Evolutionary conservation across 1,284 basidiomycete species (phyloP).

Genomic region (Inonotus hispidus): DNA sequence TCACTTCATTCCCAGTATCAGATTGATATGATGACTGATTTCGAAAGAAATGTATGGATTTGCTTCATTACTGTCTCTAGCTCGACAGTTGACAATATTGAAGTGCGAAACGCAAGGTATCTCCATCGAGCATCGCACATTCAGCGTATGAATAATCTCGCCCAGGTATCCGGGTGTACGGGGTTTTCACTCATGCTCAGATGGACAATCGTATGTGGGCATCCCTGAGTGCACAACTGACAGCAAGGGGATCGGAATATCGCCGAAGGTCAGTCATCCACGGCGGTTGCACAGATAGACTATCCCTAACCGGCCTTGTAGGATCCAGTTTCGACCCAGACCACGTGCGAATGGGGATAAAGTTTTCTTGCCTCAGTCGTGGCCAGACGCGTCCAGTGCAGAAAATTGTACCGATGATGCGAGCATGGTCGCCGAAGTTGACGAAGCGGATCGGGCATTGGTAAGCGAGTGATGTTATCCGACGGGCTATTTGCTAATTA

Average conservation of each 20-base stretch:
- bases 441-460: conserved; percentile 41
- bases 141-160: too few species aligned
- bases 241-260: conserved; percentile 50
- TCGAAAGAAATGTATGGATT: conserved; percentile 42
- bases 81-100: neutral
- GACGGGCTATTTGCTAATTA: neutral
- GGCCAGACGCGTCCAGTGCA: conserved; percentile 1
- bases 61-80: neutral
- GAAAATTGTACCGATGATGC: conserved; percentile 4
- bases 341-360: conserved; percentile 15
- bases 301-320: neutral
- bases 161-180: conserved; percentile 54
- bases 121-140: too few species aligned
- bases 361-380: conserved; percentile 20
- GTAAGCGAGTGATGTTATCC: conserved; percentile 6
- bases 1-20: conserved; percentile 45
- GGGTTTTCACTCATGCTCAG: conserved; percentile 58
- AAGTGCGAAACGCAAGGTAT: neutral
- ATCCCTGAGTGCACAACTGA: conserved; percentile 45
- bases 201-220: conserved; percentile 53
- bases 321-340: conserved; percentile 17
- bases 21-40: conserved; percentile 52
- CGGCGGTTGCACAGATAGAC: neutral
- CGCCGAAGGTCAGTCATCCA: conserved; percentile 19
- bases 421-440: conserved; percentile 30